Evolutionary conservation across 2,329 filamentous ascomycete species (phyloP), one percentile per base, ranked within the genome.

Genomic region (Neofusicoccum umdonicola): DNA sequence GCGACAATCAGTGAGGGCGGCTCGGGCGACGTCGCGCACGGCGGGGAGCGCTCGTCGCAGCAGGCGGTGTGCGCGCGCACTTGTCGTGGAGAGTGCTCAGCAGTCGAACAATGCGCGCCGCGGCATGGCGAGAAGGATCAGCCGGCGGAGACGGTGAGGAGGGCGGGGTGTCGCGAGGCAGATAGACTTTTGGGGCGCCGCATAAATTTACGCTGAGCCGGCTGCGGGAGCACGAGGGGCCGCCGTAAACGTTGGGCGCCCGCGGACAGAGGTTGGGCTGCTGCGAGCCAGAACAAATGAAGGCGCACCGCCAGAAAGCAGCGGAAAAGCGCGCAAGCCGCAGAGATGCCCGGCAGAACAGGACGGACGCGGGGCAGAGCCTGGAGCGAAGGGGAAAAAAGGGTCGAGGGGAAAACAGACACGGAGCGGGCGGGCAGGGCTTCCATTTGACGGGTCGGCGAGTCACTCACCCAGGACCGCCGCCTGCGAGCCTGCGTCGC

Each of bases 171-270:
- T 17, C 39, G 54, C 39, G 54, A 57, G 50, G 54, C 39, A 57
- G 50, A 52, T 52, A 52, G 50, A 52, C 50, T 52, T 52, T 39
- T 52, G 50, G 50, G 50, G 50, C 50, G 50, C 50, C 50, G 56
- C 56, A 60, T 60, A 47, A 60, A 60, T 60, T 60, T 60, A 60
- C 50, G 34, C 50, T 52, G 34, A 39, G 41, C 54, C 39, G 54
- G 39, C 54, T 22, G 44, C 56, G 56, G 56, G 56, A 35, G 56
- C 42, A 37, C 56, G 41, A 60, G 41, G 56, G 56, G 42, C 56
- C 42, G 42, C 47, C 47, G 56, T 42, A 42, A 31, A 44, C 41
- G 56, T 60, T 60, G 56, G 56, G 56, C 56, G 27, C 27, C 27
- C 27, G 27, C 27, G 27, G 27, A 31, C 27, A 31, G 5, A 60